Conservation (phyloP, 148 eudicot genomes). For the Fallopia convolvulus region DNA sequence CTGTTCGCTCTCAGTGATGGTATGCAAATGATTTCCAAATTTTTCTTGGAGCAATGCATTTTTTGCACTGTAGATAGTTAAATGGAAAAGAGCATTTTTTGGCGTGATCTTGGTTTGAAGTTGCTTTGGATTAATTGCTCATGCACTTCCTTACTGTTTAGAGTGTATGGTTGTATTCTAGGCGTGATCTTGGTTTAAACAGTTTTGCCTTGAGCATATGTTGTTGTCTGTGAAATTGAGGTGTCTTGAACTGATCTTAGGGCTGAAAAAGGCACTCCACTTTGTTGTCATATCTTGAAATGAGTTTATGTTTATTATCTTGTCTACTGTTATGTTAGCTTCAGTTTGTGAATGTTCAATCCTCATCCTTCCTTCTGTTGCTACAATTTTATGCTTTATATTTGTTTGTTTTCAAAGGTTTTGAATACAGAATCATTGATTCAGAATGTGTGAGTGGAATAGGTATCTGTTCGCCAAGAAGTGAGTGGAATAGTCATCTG, state of each 20-base stretch:
- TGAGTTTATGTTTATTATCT: too few species aligned
- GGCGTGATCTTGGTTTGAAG: neutral
- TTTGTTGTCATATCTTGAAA: too few species aligned
- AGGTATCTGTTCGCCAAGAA: neutral
- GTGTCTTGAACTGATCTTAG: neutral
- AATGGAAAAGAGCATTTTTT: neutral
- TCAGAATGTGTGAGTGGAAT: too few species aligned
- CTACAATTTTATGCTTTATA: neutral
- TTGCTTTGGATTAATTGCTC: neutral
- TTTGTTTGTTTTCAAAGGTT: neutral
- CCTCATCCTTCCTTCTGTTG: too few species aligned
- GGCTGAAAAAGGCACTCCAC: too few species aligned
- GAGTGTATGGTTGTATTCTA: neutral
- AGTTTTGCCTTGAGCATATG: neutral
- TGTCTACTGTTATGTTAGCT: too few species aligned
- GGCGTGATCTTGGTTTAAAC: neutral
- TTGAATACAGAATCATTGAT: neutral
- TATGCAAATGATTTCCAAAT: neutral
- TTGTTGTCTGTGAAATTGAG: neutral
- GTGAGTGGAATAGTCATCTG: neutral
- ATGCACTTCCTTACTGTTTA: neutral
- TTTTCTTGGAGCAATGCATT: neutral
- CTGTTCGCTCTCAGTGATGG: slow-evolving; percentile 15
- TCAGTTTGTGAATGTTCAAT: too few species aligned
- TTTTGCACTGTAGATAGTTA: neutral